These are phyloP conservation scores for Setomelanomma holmii DNA, from an alignment of 2,329 filamentous ascomycete species.

Conservation along the genomic window DNA sequence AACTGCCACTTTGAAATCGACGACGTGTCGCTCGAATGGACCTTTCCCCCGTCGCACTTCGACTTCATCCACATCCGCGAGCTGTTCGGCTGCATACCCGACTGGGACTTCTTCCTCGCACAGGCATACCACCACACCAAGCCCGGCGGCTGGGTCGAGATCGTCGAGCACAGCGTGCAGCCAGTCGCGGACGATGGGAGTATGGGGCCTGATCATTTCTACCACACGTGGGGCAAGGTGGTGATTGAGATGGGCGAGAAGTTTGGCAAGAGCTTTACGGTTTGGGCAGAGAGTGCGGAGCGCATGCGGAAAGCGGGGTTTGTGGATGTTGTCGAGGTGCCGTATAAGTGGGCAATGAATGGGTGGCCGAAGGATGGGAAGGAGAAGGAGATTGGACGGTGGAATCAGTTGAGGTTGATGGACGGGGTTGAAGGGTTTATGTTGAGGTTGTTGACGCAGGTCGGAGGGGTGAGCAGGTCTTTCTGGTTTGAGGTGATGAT, in stretches of 20 bases:
- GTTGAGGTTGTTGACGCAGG: slow-evolving; percentile 45
- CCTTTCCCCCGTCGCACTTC: slow-evolving; percentile 44
- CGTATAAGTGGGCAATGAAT: slow-evolving; percentile 48
- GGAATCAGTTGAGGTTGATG: slow-evolving; percentile 47
- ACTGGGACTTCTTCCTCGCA: slow-evolving; percentile 54
- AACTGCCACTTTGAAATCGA: slow-evolving; percentile 58
- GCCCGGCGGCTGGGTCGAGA: slow-evolving; percentile 54
- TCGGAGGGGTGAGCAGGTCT: slow-evolving; percentile 42
- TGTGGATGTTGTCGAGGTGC: slow-evolving; percentile 40
- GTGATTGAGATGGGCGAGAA: slow-evolving; percentile 46
- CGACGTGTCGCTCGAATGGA: slow-evolving; percentile 54
- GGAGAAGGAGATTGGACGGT: slow-evolving; percentile 46
- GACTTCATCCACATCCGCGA: slow-evolving; percentile 58
- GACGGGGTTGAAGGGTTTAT: slow-evolving; percentile 49
- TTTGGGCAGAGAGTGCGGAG: slow-evolving; percentile 44
- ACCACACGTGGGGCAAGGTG: slow-evolving; percentile 43
- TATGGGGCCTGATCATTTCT: slow-evolving; percentile 47
- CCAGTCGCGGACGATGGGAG: slow-evolving; percentile 51
- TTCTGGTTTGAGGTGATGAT: neutral
- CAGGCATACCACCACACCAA: slow-evolving; percentile 46
- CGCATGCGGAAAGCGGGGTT: slow-evolving; percentile 43
- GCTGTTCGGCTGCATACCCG: slow-evolving; percentile 54
- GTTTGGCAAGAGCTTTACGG: slow-evolving; percentile 48
- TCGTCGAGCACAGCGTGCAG: slow-evolving; percentile 52
- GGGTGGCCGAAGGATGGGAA: slow-evolving; percentile 41